Percentiles rank a stretch among this genome's conserved stretches.
phyloP scores from a whole-genome alignment of 169 alveolate species.

The Cyclospora cayetanensis region DNA sequence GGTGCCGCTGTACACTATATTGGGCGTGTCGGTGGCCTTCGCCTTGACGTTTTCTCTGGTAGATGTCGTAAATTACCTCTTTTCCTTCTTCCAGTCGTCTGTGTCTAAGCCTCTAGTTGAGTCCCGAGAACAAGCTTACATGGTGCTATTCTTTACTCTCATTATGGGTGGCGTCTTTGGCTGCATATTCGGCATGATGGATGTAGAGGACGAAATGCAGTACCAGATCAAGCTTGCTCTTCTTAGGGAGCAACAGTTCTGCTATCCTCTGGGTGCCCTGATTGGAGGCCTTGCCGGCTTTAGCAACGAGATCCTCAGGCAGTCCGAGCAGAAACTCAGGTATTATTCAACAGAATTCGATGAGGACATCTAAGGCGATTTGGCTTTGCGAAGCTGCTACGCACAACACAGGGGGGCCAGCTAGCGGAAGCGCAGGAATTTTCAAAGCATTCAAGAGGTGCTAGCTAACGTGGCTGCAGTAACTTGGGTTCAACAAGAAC shows the following conservation, averaged over 20 bases:
- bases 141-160: conserved; percentile 88
- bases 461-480: too few species aligned
- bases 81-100: conserved; percentile 85
- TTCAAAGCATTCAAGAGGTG: too few species aligned
- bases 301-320: conserved; percentile 81
- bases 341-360: conserved; percentile 84
- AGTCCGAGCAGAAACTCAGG: conserved; percentile 80
- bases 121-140: conserved; percentile 87
- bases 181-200: conserved; percentile 94
- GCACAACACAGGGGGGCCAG: too few species aligned
- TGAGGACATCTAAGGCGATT: conserved; percentile 85
- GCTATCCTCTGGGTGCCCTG: conserved; percentile 94
- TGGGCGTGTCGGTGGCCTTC: conserved; percentile 95
- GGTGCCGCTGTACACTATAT: conserved; percentile 93
- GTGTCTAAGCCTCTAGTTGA: conserved; percentile 92
- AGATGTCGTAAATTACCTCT: conserved; percentile 90
- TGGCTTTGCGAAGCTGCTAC: too few species aligned
- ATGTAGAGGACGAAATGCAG: conserved; percentile 87
- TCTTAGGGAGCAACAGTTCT: conserved; percentile 91
- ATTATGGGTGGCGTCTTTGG: conserved; percentile 96
- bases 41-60: conserved; percentile 93
- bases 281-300: conserved; percentile 89
- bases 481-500: too few species aligned
- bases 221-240: conserved; percentile 92
- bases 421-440: too few species aligned